Conservation (phyloP, 345 rosid species). For the Erysimum cheiranthoides region DNA sequence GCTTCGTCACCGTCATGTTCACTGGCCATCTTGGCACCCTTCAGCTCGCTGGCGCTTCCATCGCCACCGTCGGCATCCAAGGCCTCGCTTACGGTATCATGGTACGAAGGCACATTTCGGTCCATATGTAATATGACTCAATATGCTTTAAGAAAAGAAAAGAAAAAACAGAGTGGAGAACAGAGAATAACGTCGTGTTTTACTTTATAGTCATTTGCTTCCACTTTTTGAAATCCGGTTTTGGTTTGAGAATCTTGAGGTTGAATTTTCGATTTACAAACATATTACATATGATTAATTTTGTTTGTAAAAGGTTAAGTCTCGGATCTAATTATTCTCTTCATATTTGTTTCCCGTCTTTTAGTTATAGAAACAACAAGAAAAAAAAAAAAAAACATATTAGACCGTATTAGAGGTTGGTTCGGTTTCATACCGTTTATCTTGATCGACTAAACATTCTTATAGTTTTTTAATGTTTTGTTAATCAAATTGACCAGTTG, state of each 20-base stretch:
- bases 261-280: not conserved
- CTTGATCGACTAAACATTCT: not conserved
- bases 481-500: constrained; percentile 48
- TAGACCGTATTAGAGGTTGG: not conserved
- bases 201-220: not conserved
- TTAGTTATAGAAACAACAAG: not conserved
- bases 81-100: constrained; percentile 96
- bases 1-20: constrained; percentile 80
- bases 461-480: not conserved
- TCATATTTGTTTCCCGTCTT: not conserved
- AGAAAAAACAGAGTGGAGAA: constrained; percentile 10
- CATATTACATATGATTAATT: too few species aligned
- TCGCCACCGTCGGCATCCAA: constrained; percentile 87
- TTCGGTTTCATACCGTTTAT: not conserved
- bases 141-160: not conserved
- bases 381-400: not conserved
- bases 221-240: not conserved
- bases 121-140: not conserved
- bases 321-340: not conserved
- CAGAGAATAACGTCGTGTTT: not conserved
- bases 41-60: constrained; percentile 89
- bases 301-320: too few species aligned
- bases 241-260: not conserved
- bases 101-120: constrained; percentile 50
- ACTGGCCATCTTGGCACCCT: constrained; percentile 76